Base-by-base conservation (phyloP, 139 green algal species). In the Medakamo hakoo region DNA sequence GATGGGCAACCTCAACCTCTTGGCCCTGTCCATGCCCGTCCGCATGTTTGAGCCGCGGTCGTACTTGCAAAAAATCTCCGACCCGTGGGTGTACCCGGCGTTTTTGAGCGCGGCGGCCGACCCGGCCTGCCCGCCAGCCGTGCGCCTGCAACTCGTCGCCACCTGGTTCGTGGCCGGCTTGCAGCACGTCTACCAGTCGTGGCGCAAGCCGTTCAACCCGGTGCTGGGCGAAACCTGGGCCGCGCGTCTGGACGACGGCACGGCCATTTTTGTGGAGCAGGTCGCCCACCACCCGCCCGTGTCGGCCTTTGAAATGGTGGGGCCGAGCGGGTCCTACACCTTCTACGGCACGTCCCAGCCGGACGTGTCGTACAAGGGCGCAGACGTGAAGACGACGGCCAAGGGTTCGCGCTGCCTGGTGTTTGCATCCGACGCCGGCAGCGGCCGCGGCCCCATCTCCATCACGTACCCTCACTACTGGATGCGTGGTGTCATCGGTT, bases 181-280 rank as follows among this genome's bases (percentile, higher is more conserved):
- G 52, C 70, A 80, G 57, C 68, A 70, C 40, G 71, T 66, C 1
- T 82, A 77, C 59, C 25, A 77, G 60, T 77, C 63, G 25, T 94
- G 80, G 80, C 70, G 72, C 49, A 94, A 94, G 71, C 86, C 86
- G 0, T 94, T 93, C 78, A 94, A 94, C 68, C 86, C 86, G 0
- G 87, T 94, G 22, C 71, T 94, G n/a, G 86, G 86, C 0, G 85
- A 93, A 74, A 93, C 86, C 0, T 93, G 81, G 81, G 76, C 91
- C 64, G 74, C 67, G 5, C 23, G 3, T 28, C 76, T 87, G 31
- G 63, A 65, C 0, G 84, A 88, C 30, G 85, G 82, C 2, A 76
- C 68, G 23, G 31, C 26, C 24, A 77, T 93, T 18, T 85, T 63
- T 66, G 78, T 94, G 68, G 86, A 94, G 73, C 86, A 93, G 70